These are phyloP conservation scores for Salix udensis DNA, from an alignment of 345 rosid species.

Conservation along the genomic window DNA sequence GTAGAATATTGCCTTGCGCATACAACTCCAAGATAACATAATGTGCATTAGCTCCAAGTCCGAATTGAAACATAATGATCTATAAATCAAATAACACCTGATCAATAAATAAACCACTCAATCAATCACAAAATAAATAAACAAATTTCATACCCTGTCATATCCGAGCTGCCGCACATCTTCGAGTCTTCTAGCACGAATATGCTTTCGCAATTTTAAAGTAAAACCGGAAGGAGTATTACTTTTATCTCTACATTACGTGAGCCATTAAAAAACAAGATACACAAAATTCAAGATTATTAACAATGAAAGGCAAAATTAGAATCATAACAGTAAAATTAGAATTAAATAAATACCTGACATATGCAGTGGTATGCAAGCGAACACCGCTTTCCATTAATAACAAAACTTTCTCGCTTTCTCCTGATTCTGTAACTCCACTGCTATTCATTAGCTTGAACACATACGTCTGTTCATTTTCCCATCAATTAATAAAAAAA, in stretches of 20 bases:
- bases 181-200: slow-evolving; percentile 90
- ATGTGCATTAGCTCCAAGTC: slow-evolving; percentile 81
- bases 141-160: slow-evolving; percentile 69
- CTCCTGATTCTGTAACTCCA: slow-evolving; percentile 93
- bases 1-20: slow-evolving; percentile 95
- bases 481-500: neutral
- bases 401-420: slow-evolving; percentile 87
- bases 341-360: slow-evolving; percentile 37
- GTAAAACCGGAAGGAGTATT: slow-evolving; percentile 99
- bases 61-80: slow-evolving; percentile 94
- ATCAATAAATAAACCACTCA: neutral
- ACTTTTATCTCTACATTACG: slow-evolving; percentile 70
- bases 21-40: slow-evolving; percentile 92
- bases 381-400: slow-evolving; percentile 97
- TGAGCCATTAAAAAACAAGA: neutral
- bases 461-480: slow-evolving; percentile 62
- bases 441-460: slow-evolving; percentile 98
- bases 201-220: slow-evolving; percentile 84
- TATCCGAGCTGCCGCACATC: slow-evolving; percentile 98
- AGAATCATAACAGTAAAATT: no score
- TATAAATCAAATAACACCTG: slow-evolving; percentile 16
- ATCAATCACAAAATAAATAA: neutral
- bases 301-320: neutral
- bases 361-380: slow-evolving; percentile 83
- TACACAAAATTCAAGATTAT: neutral